phyloP scores from a whole-genome alignment of 2,329 filamentous ascomycete species.

The Coniochaeta sp. region DNA sequence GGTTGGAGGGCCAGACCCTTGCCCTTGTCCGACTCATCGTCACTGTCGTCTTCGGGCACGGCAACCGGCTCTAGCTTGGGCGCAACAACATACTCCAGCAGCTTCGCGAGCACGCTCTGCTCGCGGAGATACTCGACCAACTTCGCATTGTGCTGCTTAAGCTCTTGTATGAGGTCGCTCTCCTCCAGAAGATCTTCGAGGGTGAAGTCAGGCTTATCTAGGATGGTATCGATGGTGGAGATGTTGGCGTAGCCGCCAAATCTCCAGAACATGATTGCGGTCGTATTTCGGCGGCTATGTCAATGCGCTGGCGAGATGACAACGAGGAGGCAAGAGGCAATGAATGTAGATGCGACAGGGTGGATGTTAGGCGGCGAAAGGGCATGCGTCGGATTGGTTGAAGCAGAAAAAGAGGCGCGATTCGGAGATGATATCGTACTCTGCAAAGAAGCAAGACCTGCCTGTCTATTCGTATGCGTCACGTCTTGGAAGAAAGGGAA shows the following conservation, averaged over 20 bases:
- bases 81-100: conserved; percentile 88
- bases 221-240: conserved; percentile 90
- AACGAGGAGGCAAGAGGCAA: conserved; percentile 6
- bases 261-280: conserved; percentile 93
- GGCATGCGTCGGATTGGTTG: background rate
- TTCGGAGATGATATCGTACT: background rate
- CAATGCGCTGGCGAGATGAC: conserved; percentile 15
- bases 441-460: background rate
- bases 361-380: background rate
- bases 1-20: conserved; percentile 37
- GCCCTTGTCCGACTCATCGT: conserved; percentile 31
- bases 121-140: conserved; percentile 93
- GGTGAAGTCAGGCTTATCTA: conserved; percentile 92
- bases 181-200: conserved; percentile 95
- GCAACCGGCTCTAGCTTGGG: conserved; percentile 57
- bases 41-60: conserved; percentile 39
- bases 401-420: background rate
- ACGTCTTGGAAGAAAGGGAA: background rate
- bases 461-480: background rate
- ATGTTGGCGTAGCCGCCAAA: conserved; percentile 98
- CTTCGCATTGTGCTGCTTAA: conserved; percentile 97
- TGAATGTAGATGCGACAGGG: background rate
- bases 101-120: conserved; percentile 71
- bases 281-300: conserved; percentile 11
- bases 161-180: conserved; percentile 90